Percentiles rank a stretch among this genome's conserved stretches.
Evolutionary conservation across 371 early-diverging fungal genomes (phyloP).

Genomic region (Dichotomocladium elegans): DNA sequence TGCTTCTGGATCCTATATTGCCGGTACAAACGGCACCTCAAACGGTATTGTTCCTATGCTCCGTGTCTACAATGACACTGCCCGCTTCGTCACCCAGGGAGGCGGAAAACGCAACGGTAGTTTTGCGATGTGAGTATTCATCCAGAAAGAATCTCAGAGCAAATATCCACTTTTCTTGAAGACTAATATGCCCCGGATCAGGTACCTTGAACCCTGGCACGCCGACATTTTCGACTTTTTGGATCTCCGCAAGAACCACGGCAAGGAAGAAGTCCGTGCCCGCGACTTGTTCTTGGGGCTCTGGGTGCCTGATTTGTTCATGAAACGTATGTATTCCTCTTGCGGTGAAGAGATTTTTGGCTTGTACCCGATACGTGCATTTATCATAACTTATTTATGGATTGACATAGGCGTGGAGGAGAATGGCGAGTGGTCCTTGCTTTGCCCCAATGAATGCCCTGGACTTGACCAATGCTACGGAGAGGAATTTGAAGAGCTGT

Average conservation of each 20-base stretch:
- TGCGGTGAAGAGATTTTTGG: too few species aligned
- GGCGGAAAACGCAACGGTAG: constrained; percentile 95
- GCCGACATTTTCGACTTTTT: constrained; percentile 92
- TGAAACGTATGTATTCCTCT: constrained; percentile 69
- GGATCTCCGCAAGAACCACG: constrained; percentile 92
- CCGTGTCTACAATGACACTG: constrained; percentile 92
- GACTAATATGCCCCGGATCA: background rate
- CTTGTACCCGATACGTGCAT: too few species aligned
- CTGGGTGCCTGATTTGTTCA: constrained; percentile 97
- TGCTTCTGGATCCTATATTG: constrained; percentile 85
- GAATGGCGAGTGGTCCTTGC: constrained; percentile 91
- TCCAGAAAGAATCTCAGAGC: background rate
- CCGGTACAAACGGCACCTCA: constrained; percentile 90
- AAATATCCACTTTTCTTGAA: too few species aligned
- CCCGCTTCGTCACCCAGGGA: constrained; percentile 95
- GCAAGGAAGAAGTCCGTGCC: constrained; percentile 93
- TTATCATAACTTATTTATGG: too few species aligned
- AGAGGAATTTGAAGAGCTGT: constrained; percentile 83
- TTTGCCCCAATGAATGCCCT: constrained; percentile 91
- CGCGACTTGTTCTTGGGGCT: constrained; percentile 93
- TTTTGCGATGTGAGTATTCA: constrained; percentile 70
- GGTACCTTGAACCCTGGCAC: constrained; percentile 97
- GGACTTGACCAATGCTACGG: constrained; percentile 89
- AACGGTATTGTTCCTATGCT: constrained; percentile 95
- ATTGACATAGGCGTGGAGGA: constrained; percentile 59